Evolutionary conservation across 1,284 basidiomycete genomes (phyloP).

Genomic region (Moniliophthora roreri): DNA sequence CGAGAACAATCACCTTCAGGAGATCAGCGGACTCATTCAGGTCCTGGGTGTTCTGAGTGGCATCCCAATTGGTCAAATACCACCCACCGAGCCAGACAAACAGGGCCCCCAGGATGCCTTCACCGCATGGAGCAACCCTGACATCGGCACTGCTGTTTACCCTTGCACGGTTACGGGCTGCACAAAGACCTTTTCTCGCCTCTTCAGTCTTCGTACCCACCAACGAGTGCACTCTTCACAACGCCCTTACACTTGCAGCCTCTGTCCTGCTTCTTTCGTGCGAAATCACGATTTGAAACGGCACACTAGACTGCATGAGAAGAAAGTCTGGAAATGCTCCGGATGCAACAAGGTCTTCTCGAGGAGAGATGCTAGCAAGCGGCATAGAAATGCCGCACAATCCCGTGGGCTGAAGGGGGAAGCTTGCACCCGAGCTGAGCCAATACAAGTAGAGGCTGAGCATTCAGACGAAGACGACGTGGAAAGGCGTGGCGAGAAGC

Average conservation of each 20-base stretch:
- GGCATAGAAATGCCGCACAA: constrained; percentile 62
- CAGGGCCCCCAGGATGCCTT: neutral
- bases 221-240: constrained; percentile 61
- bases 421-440: constrained; percentile 52
- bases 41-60: constrained; percentile 74
- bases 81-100: constrained; percentile 26
- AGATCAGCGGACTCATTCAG: constrained; percentile 73
- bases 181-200: constrained; percentile 61
- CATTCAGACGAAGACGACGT: constrained; percentile 50
- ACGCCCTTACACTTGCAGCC: constrained; percentile 59
- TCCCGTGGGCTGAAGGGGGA: constrained; percentile 45
- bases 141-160: constrained; percentile 73
- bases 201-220: constrained; percentile 67
- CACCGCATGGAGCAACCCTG: constrained; percentile 27
- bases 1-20: constrained; percentile 59
- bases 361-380: constrained; percentile 71
- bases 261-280: constrained; percentile 70
- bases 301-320: constrained; percentile 66
- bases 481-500: constrained; percentile 52
- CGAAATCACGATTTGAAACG: constrained; percentile 77
- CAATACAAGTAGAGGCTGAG: constrained; percentile 59
- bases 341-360: constrained; percentile 74
- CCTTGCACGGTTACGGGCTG: constrained; percentile 66
- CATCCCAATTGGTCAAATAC: constrained; percentile 61
- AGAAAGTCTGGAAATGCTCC: constrained; percentile 66